Base-by-base conservation (phyloP, 2,329 filamentous ascomycete species). In the Fonsecaea pugnacius region DNA sequence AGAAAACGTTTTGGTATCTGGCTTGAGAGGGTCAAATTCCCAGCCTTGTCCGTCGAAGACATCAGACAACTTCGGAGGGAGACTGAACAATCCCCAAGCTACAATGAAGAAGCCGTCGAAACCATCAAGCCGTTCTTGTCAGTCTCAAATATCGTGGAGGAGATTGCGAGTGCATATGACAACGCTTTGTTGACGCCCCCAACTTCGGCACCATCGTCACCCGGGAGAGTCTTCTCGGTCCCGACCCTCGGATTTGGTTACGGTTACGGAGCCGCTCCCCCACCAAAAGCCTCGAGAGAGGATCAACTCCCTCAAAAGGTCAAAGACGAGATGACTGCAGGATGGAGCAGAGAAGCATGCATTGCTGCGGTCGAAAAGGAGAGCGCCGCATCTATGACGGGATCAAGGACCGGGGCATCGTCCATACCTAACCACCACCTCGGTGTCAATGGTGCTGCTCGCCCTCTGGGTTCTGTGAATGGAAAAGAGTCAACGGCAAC, bases 291-390 rank as follows among this genome's bases (percentile, higher is more conserved):
- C 3, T 72, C 69, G 65, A 74, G 58, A 74, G 80, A 83, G 38
- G 76, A 78, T n/a, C 83, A 88, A 63, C 79, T 96, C 2, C 90
- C 92, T 0, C 75, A 80, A 16, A 82, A 81, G 32, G 85, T 92
- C 70, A 87, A 84, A 69, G 91, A 95, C 67, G 85, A 91, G 69
- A 91, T 97, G 85, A 79, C 92, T 63, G 81, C 85, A 21, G 86
- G 91, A 54, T 97, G 94, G 94, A 89, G 87, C 43, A 88, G 88
- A 72, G 92, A 96, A 24, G 78, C 82, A 14, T 90, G 90, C 35
- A 79, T 95, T 58, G 85, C 88, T 10, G 82, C 85, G 40, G 83
- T 91, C 55, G 87, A 90, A 64, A 86, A 81, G 64, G 81, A 90
- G 61, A 85, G 83, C 56, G 88, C 88, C 71, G 85, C 86, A 12